A percentile compares a stretch with the other conserved stretches of the same genome.
phyloP scores from a whole-genome alignment of 2,329 filamentous ascomycete species.

The Phoma herbarum region DNA sequence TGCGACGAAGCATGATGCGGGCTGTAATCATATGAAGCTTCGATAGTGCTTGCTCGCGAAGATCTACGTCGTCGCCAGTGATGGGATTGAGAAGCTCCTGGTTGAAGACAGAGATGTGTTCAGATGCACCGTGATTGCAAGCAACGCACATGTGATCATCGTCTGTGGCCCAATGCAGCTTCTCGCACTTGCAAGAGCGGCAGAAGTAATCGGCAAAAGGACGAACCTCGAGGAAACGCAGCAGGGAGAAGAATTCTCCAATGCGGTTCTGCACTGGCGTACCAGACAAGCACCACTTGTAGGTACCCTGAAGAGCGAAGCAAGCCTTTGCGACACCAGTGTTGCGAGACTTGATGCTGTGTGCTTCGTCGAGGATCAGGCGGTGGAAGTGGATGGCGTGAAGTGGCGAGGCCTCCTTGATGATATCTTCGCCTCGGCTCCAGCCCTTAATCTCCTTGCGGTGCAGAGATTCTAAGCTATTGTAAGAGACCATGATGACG shows the following conservation, averaged over 20 bases:
- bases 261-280: constrained; percentile 97
- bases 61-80: constrained; percentile 57
- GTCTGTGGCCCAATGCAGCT: constrained; percentile 83
- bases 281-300: constrained; percentile 95
- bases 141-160: constrained; percentile 73
- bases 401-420: constrained; percentile 79
- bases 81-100: constrained; percentile 90
- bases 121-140: constrained; percentile 72
- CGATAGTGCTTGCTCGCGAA: constrained; percentile 74
- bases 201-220: constrained; percentile 96
- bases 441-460: constrained; percentile 93
- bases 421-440: constrained; percentile 77
- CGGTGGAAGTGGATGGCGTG: constrained; percentile 90
- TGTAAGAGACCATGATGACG: constrained; percentile 98
- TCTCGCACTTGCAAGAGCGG: constrained; percentile 82
- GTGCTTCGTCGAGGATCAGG: constrained; percentile 91
- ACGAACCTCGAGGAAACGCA: constrained; percentile 87
- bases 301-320: constrained; percentile 85
- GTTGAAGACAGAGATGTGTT: constrained; percentile 86
- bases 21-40: constrained; percentile 91
- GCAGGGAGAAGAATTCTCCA: constrained; percentile 93
- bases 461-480: constrained; percentile 86
- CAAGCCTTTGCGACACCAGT: constrained; percentile 95
- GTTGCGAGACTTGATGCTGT: constrained; percentile 90
- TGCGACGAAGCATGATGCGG: constrained; percentile 91